Conservation (phyloP, 495 filamentous ascomycete species). For the Neurospora sp. region DNA sequence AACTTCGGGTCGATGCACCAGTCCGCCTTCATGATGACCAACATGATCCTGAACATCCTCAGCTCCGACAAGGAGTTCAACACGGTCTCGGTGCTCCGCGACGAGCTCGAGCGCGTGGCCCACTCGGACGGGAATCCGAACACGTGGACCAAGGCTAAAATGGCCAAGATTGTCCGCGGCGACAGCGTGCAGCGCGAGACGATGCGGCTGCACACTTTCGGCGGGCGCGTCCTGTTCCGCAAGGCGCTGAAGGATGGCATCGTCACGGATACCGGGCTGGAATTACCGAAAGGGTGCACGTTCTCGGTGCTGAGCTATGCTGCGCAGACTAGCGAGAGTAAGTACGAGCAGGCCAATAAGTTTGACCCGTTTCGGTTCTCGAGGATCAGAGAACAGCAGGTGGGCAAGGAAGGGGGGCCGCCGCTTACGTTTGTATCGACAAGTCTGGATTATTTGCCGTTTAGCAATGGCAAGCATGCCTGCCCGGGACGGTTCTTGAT, state of each 20-base stretch:
- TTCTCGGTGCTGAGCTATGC: conserved; percentile 20
- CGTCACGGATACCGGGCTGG: conserved; percentile 20
- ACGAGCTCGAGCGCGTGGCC: conserved; percentile 15
- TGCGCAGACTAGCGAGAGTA: conserved; percentile 20
- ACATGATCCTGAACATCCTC: conserved; percentile 22
- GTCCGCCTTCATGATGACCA: conserved; percentile 11
- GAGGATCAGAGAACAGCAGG: conserved; percentile 3
- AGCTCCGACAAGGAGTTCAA: conserved; percentile 23
- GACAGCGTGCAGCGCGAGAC: conserved; percentile 36
- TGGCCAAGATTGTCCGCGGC: conserved; percentile 21
- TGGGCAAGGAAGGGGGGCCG: conserved; percentile 6
- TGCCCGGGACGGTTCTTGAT: conserved; percentile 38
- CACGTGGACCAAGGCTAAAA: conserved; percentile 23
- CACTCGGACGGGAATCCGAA: neutral
- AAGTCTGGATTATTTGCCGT: conserved; percentile 16
- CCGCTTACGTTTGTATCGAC: conserved; percentile 4
- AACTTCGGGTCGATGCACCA: conserved; percentile 24
- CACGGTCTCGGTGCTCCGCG: conserved; percentile 25
- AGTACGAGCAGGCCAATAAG: conserved; percentile 14
- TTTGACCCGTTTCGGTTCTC: conserved; percentile 19
- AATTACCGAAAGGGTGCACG: conserved; percentile 21
- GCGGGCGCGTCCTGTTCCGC: conserved; percentile 19
- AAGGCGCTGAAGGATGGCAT: conserved; percentile 20
- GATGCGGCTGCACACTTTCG: conserved; percentile 25
- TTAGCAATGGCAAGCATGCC: conserved; percentile 35